phyloP scores from a whole-genome alignment of 1,284 basidiomycete genomes.

The Irpex sp. region DNA sequence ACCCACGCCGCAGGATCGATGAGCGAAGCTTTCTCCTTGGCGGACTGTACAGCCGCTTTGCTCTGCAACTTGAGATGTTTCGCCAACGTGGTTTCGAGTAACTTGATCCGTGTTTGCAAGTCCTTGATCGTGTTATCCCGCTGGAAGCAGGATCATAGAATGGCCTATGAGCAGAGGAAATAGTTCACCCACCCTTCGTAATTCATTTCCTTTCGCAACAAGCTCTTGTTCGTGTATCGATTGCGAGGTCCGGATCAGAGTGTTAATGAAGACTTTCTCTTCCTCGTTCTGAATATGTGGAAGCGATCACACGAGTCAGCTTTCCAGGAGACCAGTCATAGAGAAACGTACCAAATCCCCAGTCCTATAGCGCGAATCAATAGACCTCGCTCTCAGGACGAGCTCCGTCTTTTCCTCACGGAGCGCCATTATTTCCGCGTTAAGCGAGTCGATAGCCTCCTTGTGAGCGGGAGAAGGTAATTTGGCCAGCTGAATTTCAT shows the following conservation, averaged over 20 bases:
- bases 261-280: slow-evolving; percentile 43
- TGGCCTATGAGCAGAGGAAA: neutral
- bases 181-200: slow-evolving; percentile 37
- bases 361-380: slow-evolving; percentile 40
- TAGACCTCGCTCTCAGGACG: slow-evolving; percentile 34
- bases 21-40: slow-evolving; percentile 31
- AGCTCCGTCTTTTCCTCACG: slow-evolving; percentile 32
- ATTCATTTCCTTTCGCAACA: slow-evolving; percentile 45
- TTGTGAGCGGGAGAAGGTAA: slow-evolving; percentile 26
- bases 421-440: slow-evolving; percentile 28
- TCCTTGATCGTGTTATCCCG: slow-evolving; percentile 43
- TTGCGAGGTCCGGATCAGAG: slow-evolving; percentile 39
- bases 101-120: slow-evolving; percentile 37
- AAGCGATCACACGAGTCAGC: neutral
- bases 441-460: slow-evolving; percentile 31
- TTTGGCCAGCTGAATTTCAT: slow-evolving; percentile 27
- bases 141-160: slow-evolving; percentile 23
- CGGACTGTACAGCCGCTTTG: slow-evolving; percentile 19
- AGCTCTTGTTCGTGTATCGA: slow-evolving; percentile 43
- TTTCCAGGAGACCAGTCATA: neutral
- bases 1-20: slow-evolving; percentile 41
- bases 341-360: slow-evolving; percentile 40
- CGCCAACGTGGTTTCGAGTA: slow-evolving; percentile 37
- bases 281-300: slow-evolving; percentile 35
- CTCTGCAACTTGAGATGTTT: slow-evolving; percentile 33